Base-by-base conservation (phyloP, 352 stramenopile genomes). In the Globisporangium recalcitrans region DNA sequence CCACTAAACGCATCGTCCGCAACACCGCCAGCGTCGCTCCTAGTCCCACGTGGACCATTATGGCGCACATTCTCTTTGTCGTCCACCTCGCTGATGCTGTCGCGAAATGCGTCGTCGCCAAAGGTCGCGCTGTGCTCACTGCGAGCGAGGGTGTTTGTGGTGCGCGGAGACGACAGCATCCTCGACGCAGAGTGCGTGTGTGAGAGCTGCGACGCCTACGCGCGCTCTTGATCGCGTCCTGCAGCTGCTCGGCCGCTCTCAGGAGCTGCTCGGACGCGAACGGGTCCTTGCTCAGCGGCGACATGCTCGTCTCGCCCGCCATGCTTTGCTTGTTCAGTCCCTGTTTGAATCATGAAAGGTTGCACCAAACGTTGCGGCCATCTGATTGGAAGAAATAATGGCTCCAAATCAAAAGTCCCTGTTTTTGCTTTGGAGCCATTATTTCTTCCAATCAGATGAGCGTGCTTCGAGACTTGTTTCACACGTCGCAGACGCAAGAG, bases 171-270 rank as follows among this genome's bases (percentile, higher is more conserved):
- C n/a, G 26, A 47, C 6, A 16, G 4, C 26, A 24, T 38, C n/a
- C n/a, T n/a, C 29, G 40, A 32, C 56, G 13, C 10, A 19, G 21
- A 13, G 21, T 27, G 26, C 26, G 27, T 19, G 29, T 48, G 46
- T 26, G 49, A 14, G 58, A 63, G 62, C 40, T 44, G 24, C 73
- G 67, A 0, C 63, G 66, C 22, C 60, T 60, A n/a, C 71, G 69
- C 14, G 65, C 66, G 58, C 69, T 78, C n/a, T 59, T 67, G 40
- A 88, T 84, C 14, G 78, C 78, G 19, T 68, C 70, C 19, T 85
- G 76, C 8, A 88, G 77, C 58, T 87, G 73, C 54, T 83, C 71
- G 6, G 80, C 68, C 0, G 77, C 73, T 51, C 70, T 70, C 54
- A 85, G 77, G 13, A 90, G 66, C 31, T 65, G 69, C 49, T 65